Evolutionary conservation across 306 rosid species (phyloP).

Genomic region (Heteromeles arbutifolia): DNA sequence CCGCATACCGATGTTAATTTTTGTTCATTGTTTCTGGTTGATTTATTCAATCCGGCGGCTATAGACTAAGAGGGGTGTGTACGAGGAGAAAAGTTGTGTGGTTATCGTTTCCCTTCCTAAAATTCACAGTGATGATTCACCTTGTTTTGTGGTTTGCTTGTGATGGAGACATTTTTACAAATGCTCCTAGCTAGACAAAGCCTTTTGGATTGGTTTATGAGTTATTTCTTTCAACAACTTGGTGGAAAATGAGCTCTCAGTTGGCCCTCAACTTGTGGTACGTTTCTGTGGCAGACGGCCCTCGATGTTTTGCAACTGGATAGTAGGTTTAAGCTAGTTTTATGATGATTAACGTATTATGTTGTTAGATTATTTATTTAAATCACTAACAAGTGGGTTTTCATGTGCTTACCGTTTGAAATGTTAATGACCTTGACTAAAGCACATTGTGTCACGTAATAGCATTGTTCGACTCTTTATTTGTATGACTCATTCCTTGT

Average conservation of each 20-base stretch:
- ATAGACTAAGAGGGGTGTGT: not conserved
- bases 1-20: no score
- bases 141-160: constrained; percentile 1
- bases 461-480: not conserved
- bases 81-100: not conserved
- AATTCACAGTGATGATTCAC: not conserved
- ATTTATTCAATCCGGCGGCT: no score
- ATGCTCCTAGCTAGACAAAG: not conserved
- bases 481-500: no score
- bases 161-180: not conserved
- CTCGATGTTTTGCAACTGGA: not conserved
- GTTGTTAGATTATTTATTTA: not conserved
- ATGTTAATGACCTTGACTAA: not conserved
- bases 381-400: not conserved
- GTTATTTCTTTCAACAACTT: not conserved
- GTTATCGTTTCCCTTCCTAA: not conserved
- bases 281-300: not conserved
- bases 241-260: not conserved
- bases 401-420: not conserved
- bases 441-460: not conserved
- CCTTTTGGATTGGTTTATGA: not conserved
- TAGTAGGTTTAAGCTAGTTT: not conserved
- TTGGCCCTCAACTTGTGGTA: not conserved
- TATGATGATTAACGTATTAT: not conserved
- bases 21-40: no score